A percentile compares a stretch with the other conserved stretches of the same genome.
Evolutionary conservation across 345 rosid species (phyloP).

Genomic region (Salix arbutifolia): DNA sequence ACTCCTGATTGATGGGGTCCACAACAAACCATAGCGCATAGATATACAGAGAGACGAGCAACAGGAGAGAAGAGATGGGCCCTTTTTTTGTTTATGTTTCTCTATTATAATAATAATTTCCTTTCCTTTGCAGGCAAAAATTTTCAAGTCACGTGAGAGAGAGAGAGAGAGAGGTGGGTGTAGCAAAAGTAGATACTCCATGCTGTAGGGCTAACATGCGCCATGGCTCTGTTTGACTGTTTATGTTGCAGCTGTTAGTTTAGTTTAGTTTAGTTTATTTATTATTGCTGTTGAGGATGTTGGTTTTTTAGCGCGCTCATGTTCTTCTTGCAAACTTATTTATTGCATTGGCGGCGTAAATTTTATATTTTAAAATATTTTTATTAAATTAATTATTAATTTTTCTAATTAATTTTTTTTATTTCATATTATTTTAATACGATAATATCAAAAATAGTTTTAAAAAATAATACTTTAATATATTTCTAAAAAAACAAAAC

Average conservation of each 20-base stretch:
- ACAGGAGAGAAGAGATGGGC: background rate
- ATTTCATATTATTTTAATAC: too few species aligned
- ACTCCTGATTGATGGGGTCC: slow-evolving; percentile 8
- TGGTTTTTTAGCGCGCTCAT: slow-evolving; percentile 1
- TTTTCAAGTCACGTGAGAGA: slow-evolving; percentile 11
- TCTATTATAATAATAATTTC: background rate
- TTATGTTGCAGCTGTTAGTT: background rate
- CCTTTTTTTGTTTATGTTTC: background rate
- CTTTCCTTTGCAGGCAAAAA: background rate
- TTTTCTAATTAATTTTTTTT: too few species aligned
- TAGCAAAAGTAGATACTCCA: background rate
- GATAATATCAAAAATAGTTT: too few species aligned
- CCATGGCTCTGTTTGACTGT: slow-evolving; percentile 6
- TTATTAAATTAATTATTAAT: too few species aligned
- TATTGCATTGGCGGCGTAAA: slow-evolving; percentile 1
- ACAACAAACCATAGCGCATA: slow-evolving; percentile 14
- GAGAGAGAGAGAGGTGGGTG: background rate
- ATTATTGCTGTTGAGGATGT: background rate
- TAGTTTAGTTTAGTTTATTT: background rate
- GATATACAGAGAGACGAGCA: background rate
- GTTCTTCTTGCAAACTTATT: slow-evolving; percentile 8
- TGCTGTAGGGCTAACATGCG: background rate
- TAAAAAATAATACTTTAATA: too few species aligned
- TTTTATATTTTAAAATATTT: too few species aligned
- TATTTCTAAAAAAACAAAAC: too few species aligned